These are phyloP conservation scores for Ustilago trichophora DNA, from an alignment of 1,284 basidiomycete genomes.

Conservation along the genomic window DNA sequence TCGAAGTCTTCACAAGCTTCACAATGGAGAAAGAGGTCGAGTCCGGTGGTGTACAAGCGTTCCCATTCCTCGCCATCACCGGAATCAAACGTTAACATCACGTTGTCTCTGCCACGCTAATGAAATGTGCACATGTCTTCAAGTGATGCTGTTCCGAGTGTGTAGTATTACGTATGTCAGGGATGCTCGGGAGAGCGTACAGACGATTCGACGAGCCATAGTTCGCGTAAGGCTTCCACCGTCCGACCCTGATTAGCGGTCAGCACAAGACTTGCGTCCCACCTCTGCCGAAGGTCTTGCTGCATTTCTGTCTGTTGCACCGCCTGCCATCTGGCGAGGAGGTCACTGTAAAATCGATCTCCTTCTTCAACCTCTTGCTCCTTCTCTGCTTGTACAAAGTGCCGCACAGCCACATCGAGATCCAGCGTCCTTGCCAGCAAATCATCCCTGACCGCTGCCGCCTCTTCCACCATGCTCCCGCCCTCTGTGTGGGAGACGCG, in stretches of 20 bases:
- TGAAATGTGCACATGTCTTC: too few species aligned
- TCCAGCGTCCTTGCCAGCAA: slow-evolving; percentile 21
- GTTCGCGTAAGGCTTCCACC: slow-evolving; percentile 21
- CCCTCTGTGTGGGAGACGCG: slow-evolving; percentile 10
- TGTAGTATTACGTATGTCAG: too few species aligned
- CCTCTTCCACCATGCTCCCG: slow-evolving; percentile 28
- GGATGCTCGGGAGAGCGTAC: too few species aligned
- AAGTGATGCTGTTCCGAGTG: too few species aligned
- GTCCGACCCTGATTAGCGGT: slow-evolving; percentile 10
- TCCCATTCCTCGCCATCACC: slow-evolving; percentile 42
- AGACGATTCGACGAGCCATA: slow-evolving; percentile 22
- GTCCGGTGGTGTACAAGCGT: slow-evolving; percentile 3
- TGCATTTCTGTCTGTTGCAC: neutral
- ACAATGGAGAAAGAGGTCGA: slow-evolving; percentile 34
- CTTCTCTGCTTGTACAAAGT: neutral
- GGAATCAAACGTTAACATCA: slow-evolving; percentile 17
- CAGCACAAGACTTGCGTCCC: slow-evolving; percentile 13
- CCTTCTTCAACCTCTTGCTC: slow-evolving; percentile 9
- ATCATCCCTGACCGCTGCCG: slow-evolving; percentile 27
- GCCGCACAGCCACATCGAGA: slow-evolving; percentile 8
- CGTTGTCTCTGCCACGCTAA: too few species aligned
- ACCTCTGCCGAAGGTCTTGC: slow-evolving; percentile 6
- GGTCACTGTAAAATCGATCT: slow-evolving; percentile 10
- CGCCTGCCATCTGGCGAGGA: slow-evolving; percentile 19
- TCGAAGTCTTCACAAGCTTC: slow-evolving; percentile 47